phyloP scores from a whole-genome alignment of 2,329 filamentous ascomycete species.

The Pyrenophora tritici-repentis region DNA sequence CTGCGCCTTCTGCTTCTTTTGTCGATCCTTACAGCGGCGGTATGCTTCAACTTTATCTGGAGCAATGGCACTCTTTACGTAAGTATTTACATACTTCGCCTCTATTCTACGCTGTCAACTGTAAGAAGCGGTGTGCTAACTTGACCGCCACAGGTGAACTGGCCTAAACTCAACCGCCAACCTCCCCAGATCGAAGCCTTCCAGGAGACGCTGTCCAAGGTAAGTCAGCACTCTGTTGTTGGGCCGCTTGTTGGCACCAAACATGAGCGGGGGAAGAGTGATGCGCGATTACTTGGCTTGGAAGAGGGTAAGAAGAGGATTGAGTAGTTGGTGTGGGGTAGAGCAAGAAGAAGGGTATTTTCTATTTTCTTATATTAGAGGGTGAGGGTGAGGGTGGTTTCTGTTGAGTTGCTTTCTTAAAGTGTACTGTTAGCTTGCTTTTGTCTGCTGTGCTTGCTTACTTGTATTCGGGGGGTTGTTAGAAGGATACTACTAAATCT shows the following conservation, averaged over 20 bases:
- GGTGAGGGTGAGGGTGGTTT: neutral
- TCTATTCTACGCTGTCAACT: too few relatives aligned
- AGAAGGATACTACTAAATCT: too few relatives aligned
- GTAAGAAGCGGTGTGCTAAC: too few relatives aligned
- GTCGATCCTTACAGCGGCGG: conserved; percentile 72
- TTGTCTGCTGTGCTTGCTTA: neutral
- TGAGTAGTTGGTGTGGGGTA: conserved; percentile 59
- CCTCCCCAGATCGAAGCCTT: conserved; percentile 86
- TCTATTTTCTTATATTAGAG: neutral
- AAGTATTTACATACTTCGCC: conserved; percentile 53
- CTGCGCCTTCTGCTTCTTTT: conserved; percentile 81
- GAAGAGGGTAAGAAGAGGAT: conserved; percentile 99
- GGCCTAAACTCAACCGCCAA: conserved; percentile 93
- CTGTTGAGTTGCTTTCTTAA: too few relatives aligned
- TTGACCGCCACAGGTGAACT: conserved; percentile 73
- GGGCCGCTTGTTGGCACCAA: conserved; percentile 68
- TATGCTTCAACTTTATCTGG: conserved; percentile 77
- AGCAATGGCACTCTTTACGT: conserved; percentile 92
- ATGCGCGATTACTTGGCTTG: conserved; percentile 78
- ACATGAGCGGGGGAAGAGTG: conserved; percentile 84
- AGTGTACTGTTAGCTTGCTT: neutral
- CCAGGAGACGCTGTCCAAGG: conserved; percentile 81
- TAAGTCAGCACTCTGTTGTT: conserved; percentile 79
- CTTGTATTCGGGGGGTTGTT: neutral
- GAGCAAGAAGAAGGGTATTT: neutral